These are phyloP conservation scores for Citrus reticulata DNA, from an alignment of 345 rosid genomes.

Conservation along the genomic window DNA sequence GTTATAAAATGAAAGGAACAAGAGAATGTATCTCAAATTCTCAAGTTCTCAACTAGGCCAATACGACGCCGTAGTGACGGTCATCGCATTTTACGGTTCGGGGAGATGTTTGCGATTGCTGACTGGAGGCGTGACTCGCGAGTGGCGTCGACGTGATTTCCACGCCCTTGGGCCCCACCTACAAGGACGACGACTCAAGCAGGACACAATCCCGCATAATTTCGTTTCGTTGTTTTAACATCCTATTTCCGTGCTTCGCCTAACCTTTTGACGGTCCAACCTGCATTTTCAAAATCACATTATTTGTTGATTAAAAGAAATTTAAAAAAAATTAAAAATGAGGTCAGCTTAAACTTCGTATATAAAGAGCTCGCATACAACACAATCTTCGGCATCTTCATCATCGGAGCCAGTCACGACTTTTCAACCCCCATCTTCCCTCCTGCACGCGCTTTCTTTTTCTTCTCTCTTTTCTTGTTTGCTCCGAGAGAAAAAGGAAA, in stretches of 20 bases:
- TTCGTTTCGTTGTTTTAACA: neutral
- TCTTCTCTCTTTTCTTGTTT: constrained; percentile 6
- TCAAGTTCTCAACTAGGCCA: too few species aligned
- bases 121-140: constrained; percentile 14
- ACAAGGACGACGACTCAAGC: neutral
- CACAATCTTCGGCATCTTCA: neutral
- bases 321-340: neutral
- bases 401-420: neutral
- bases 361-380: neutral
- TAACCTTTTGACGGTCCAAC: neutral
- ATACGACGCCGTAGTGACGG: too few species aligned
- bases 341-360: neutral
- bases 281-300: neutral
- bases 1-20: too few species aligned
- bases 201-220: neutral
- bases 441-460: neutral
- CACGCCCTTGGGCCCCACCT: neutral
- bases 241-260: neutral
- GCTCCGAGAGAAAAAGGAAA: neutral
- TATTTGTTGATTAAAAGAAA: too few species aligned
- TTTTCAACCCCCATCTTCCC: constrained; percentile 1
- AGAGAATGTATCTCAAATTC: too few species aligned
- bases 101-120: neutral
- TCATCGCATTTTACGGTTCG: too few species aligned
- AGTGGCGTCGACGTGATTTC: constrained; percentile 15